Percentiles rank a stretch among this genome's conserved stretches.
Conservation (phyloP, 768 basidiomycete species). For the Suillus luteus region DNA sequence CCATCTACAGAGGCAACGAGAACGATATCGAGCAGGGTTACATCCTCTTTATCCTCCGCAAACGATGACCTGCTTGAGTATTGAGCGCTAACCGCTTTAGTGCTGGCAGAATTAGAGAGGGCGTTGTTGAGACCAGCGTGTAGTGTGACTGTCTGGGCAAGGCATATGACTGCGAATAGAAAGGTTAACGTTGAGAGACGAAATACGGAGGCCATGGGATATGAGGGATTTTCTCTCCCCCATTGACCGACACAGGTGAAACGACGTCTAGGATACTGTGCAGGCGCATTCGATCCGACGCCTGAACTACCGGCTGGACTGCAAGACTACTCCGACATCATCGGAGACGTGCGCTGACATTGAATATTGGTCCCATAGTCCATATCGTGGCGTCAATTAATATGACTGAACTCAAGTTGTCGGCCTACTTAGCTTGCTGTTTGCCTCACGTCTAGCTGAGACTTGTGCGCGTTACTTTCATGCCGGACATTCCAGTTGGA, state of each 20-base stretch:
- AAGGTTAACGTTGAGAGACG: constrained; percentile 28
- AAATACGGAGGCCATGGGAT: constrained; percentile 39
- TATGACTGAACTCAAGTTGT: background rate
- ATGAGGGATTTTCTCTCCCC: constrained; percentile 21
- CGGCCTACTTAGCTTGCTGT: background rate
- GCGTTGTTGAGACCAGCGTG: constrained; percentile 27
- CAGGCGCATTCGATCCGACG: background rate
- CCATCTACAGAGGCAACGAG: constrained; percentile 94
- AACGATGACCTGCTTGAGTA: constrained; percentile 14
- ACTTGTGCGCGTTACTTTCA: constrained; percentile 17
- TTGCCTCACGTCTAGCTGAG: background rate
- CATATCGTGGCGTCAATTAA: background rate
- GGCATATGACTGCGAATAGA: constrained; percentile 30
- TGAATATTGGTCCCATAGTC: background rate
- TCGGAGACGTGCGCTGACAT: background rate
- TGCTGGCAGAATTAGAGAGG: constrained; percentile 27
- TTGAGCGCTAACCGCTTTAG: constrained; percentile 19
- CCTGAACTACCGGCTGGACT: background rate
- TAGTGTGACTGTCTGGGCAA: constrained; percentile 36
- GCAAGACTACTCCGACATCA: background rate
- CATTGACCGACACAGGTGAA: constrained; percentile 26
- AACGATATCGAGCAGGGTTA: constrained; percentile 77
- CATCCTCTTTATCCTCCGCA: constrained; percentile 38
- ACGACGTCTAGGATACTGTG: background rate
- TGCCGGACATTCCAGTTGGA: constrained; percentile 68